These are phyloP conservation scores for Xerocomus spinulosus DNA, from an alignment of 768 basidiomycete genomes.

Conservation along the genomic window DNA sequence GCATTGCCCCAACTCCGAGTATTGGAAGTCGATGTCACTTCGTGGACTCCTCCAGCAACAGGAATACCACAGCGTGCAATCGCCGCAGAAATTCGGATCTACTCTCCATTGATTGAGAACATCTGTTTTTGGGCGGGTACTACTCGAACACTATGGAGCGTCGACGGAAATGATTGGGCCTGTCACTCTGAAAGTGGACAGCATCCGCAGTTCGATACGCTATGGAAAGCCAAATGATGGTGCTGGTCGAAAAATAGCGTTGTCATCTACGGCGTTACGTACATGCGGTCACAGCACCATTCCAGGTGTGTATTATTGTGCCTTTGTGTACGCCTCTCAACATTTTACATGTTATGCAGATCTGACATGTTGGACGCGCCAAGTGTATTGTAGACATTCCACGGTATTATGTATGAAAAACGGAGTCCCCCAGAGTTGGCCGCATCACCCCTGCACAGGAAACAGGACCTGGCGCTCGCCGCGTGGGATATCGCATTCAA, in stretches of 20 bases:
- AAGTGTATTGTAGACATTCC: conserved; percentile 23
- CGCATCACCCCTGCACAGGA: conserved; percentile 21
- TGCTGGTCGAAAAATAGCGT: conserved; percentile 11
- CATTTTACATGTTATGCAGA: conserved; percentile 19
- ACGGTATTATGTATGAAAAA: conserved; percentile 30
- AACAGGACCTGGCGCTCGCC: conserved; percentile 23
- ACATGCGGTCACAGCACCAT: conserved; percentile 12
- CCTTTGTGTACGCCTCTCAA: conserved; percentile 23
- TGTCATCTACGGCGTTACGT: conserved; percentile 25
- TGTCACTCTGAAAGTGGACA: conserved; percentile 26
- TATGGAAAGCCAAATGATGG: conserved; percentile 28
- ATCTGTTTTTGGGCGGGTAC: conserved; percentile 34
- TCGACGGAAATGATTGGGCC: conserved; percentile 36
- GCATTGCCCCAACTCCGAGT: conserved; percentile 31
- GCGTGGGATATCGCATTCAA: conserved; percentile 26
- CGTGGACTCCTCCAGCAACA: conserved; percentile 32
- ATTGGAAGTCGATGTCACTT: conserved; percentile 36
- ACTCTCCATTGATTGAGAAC: conserved; percentile 32
- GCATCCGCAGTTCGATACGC: conserved; percentile 23
- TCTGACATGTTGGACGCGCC: conserved; percentile 19
- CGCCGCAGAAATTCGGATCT: conserved; percentile 37
- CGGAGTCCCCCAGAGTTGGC: conserved; percentile 20
- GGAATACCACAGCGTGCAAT: conserved; percentile 33
- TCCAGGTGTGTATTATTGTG: conserved; percentile 21
- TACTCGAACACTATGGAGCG: conserved; percentile 26